These are phyloP conservation scores for Protomyces pachydermus DNA, from an alignment of 1,139 yeast genomes.

Conservation along the genomic window DNA sequence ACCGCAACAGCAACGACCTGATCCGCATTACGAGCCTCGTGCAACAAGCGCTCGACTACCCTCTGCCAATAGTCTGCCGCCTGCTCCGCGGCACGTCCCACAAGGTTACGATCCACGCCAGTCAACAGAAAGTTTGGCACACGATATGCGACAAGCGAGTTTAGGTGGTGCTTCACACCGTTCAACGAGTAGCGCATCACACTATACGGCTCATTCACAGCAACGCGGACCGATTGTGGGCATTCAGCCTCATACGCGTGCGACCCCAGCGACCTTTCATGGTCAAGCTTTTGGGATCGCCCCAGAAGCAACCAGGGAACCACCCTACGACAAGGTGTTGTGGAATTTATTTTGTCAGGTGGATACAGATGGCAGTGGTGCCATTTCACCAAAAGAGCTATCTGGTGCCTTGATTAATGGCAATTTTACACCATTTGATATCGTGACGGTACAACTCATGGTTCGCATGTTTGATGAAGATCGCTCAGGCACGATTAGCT, in stretches of 20 bases:
- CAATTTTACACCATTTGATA: constrained; percentile 12
- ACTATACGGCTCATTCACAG: background rate
- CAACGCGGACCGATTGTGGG: constrained; percentile 10
- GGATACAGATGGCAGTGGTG: constrained; percentile 24
- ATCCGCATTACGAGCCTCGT: background rate
- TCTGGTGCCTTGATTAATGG: constrained; percentile 16
- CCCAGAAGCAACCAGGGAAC: constrained; percentile 7
- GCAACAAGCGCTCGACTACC: background rate
- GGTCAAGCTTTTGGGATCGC: constrained; percentile 21
- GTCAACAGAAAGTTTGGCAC: background rate
- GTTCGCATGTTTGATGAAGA: constrained; percentile 18
- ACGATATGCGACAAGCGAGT: background rate
- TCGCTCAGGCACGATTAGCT: constrained; percentile 19
- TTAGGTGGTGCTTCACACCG: background rate
- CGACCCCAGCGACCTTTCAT: constrained; percentile 4
- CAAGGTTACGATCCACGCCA: background rate
- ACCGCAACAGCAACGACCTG: background rate
- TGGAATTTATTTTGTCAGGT: constrained; percentile 25
- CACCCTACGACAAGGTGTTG: constrained; percentile 16
- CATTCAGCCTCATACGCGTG: constrained; percentile 1
- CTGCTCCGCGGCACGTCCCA: background rate
- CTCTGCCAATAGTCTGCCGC: background rate
- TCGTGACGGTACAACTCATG: constrained; percentile 18
- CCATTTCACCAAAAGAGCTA: constrained; percentile 12
- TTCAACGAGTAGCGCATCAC: background rate